Evolutionary conservation across 1,139 yeast species (phyloP), one percentile per base, ranked within the genome.

Genomic region (Blastobotrys apis): DNA sequence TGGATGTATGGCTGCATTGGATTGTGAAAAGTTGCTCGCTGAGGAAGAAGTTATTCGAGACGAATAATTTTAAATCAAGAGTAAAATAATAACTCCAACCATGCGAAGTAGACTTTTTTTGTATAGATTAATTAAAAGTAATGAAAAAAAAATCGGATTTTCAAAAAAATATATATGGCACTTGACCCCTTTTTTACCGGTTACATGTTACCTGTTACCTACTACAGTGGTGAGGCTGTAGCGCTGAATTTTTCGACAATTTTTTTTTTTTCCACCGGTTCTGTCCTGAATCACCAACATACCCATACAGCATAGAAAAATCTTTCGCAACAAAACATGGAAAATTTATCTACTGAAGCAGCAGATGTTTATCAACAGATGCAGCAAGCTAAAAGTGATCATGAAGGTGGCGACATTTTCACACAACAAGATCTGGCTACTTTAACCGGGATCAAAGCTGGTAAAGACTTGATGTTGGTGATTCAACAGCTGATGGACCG

Each of bases 1-100:
- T 54, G 99, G 99, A 53, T 92, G 98, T 76, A 92, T 90, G 97
- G 99, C 99, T 58, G 99, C 95, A 52, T 77, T 92, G 54, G 98
- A 92, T 63, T 87, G 94, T 61, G 97, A 88, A 72, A 82, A 79
- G 67, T 84, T 76, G 66, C 67, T 90, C 55, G 72, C 90, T 44
- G 92, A 85, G 63, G 56, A 54, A 41, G 58, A 52, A 38, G 48
- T 6, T 5, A 33, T 20, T 26, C 16, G 10, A 10, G 10, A n/a
- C n/a, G n/a, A n/a, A n/a, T n/a, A n/a, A n/a, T n/a, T n/a, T n/a
- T n/a, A n/a, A n/a, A n/a, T n/a, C n/a, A n/a, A n/a, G n/a, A n/a
- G n/a, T n/a, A n/a, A n/a, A n/a, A n/a, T n/a, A n/a, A n/a, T n/a
- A n/a, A n/a, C n/a, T n/a, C n/a, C n/a, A n/a, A n/a, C n/a, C n/a